These are phyloP conservation scores for Pythium monospermum DNA, from an alignment of 352 stramenopile genomes.

Conservation along the genomic window DNA sequence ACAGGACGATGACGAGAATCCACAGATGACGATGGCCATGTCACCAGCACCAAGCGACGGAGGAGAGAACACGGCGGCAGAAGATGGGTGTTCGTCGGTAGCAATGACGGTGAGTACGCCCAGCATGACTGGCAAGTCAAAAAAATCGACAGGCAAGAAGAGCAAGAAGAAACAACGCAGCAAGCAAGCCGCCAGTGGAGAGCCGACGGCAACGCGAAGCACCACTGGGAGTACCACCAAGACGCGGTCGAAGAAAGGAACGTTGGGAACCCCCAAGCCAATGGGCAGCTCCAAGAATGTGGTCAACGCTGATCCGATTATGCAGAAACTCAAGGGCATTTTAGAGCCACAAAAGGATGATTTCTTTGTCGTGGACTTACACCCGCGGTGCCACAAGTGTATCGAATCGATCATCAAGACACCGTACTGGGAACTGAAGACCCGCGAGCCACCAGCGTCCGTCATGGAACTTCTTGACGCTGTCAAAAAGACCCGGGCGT, in stretches of 20 bases:
- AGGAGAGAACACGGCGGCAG: too few relatives aligned
- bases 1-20: constrained; percentile 13
- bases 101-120: not conserved
- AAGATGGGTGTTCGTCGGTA: not conserved
- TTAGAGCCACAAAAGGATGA: constrained; percentile 99
- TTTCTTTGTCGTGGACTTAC: constrained; percentile 97
- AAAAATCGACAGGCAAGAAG: constrained; percentile 32
- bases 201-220: constrained; percentile 44
- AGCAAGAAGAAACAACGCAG: constrained; percentile 81
- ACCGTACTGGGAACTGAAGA: constrained; percentile 84
- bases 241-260: constrained; percentile 60
- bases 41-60: constrained; percentile 58
- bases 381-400: constrained; percentile 88
- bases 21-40: constrained; percentile 39
- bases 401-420: constrained; percentile 75
- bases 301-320: constrained; percentile 91
- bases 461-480: constrained; percentile 78
- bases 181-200: constrained; percentile 67
- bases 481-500: constrained; percentile 68
- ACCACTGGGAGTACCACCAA: constrained; percentile 46
- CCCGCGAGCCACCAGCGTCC: constrained; percentile 40
- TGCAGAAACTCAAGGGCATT: constrained; percentile 97
- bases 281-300: constrained; percentile 62
- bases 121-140: constrained; percentile 17
- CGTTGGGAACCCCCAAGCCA: constrained; percentile 27